Evolutionary conservation across 495 filamentous ascomycete species (phyloP).

Genomic region (Xylaria telfairii): DNA sequence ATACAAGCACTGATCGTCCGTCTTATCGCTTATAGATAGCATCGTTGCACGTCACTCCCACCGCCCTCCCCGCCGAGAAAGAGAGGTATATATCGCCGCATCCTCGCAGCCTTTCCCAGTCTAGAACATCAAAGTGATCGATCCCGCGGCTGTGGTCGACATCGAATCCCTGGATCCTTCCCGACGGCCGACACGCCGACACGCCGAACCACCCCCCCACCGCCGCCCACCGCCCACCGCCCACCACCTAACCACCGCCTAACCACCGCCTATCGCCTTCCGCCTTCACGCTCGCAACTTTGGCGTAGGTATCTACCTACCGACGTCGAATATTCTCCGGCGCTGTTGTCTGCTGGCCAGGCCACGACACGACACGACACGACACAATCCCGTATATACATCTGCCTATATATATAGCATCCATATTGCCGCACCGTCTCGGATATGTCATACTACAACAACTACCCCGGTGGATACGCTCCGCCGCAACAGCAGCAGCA

Average conservation of each 20-base stretch:
- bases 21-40: conserved; percentile 13
- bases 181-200: conserved; percentile 19
- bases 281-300: not conserved
- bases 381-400: not conserved
- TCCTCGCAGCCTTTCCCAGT: conserved; percentile 24
- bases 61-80: conserved; percentile 2
- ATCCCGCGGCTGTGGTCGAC: conserved; percentile 2
- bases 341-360: not conserved
- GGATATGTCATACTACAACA: conserved; percentile 49
- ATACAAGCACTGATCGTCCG: conserved; percentile 5
- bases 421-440: not conserved
- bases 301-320: not conserved
- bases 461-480: conserved; percentile 50
- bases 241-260: not conserved
- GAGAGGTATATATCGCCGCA: conserved; percentile 22
- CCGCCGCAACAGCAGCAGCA: conserved; percentile 49
- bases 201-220: conserved; percentile 8
- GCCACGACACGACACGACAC: not conserved
- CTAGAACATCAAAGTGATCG: conserved; percentile 15
- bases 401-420: not conserved
- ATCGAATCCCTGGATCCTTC: conserved; percentile 8
- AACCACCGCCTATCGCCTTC: not conserved
- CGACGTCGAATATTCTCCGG: conserved; percentile 9
- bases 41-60: conserved; percentile 13
- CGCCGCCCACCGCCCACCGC: not conserved